Base-by-base conservation (phyloP, 768 basidiomycete species). In the Lactarius vividus region DNA sequence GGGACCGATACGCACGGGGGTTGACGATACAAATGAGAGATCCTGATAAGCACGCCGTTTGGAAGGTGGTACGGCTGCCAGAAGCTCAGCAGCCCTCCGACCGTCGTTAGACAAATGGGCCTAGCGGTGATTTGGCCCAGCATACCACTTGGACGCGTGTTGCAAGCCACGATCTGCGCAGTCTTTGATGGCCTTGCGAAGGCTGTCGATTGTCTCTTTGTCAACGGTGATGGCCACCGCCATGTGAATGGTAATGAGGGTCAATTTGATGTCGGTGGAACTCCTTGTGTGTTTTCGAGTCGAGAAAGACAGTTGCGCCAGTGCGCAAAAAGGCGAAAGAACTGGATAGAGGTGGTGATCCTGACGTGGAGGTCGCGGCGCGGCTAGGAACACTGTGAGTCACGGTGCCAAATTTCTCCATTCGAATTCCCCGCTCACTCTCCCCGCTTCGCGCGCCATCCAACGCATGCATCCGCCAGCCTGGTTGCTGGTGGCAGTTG, bases 61-160 rank as follows among this genome's bases (percentile, higher is more conserved):
- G 54, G 77, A 73, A 23, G 77, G 64, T 4, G 87, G 82, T 37
- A 87, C 78, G 16, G 88, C 83, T 31, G 88, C 78, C 62, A 91
- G 78, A 33, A 94, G 79, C 72, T 94, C 92, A 29, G 91, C 86
- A 29, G 89, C 85, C 92, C 92, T 94, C 66, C 37, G 53, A 33
- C 28, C 57, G 44, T 64, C 63, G 57, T 70, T 18, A 57, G 57
- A 60, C 63, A 26, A 54, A 31, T 5, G n/a, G 9, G 33, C 40
- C 18, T 26, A 42, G 10, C 18, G 16, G 29, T 16, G 16, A 52
- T 37, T 39, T 39, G 29, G 39, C 6, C 35, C 15, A 42, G 69
- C 80, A 63, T 73, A 92, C 92, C 92, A 94, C 80, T 92, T 93
- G 39, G 89, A 83, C 61, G 91, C 89, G 33, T 83, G 80, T 18